A percentile compares a stretch with the other conserved stretches of the same genome.
These are phyloP conservation scores for Gossypium davidsonii DNA, from an alignment of 441 rosid species.

Conservation along the genomic window DNA sequence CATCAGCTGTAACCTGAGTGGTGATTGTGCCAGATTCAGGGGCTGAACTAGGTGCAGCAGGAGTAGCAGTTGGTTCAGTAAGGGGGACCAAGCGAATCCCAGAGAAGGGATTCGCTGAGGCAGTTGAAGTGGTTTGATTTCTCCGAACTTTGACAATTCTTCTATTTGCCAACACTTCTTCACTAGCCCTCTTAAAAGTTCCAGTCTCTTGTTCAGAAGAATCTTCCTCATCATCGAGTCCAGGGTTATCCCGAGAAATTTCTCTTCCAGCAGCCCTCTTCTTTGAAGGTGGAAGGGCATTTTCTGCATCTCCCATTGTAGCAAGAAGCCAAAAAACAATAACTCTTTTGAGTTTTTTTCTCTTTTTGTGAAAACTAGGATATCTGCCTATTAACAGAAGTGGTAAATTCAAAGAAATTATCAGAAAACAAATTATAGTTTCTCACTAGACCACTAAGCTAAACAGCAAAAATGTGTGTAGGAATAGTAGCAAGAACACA, in stretches of 20 bases:
- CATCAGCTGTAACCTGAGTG: background rate
- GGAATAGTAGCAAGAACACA: background rate
- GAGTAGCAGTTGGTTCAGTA: background rate
- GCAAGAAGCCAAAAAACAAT: background rate
- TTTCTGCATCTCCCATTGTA: slow-evolving; percentile 3
- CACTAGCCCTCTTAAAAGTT: slow-evolving; percentile 2
- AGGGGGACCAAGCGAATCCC: background rate
- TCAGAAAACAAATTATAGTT: background rate
- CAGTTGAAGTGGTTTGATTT: slow-evolving; percentile 6
- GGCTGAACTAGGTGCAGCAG: background rate
- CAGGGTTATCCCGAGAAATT: slow-evolving; percentile 4
- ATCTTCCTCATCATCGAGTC: background rate
- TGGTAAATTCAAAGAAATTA: background rate
- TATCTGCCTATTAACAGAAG: slow-evolving; percentile 18
- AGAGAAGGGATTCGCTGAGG: background rate
- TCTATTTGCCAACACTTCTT: background rate
- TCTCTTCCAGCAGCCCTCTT: slow-evolving; percentile 7
- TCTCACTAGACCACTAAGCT: background rate
- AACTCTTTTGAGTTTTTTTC: background rate
- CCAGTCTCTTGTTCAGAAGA: background rate
- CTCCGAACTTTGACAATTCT: slow-evolving; percentile 3
- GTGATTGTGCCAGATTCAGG: background rate
- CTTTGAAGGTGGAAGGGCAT: slow-evolving; percentile 2
- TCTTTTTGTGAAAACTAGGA: background rate
- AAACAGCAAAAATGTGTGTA: background rate